A percentile compares a stretch with the other conserved stretches of the same genome.
These are phyloP conservation scores for Nicotiana undulata DNA, from an alignment of 257 asterid species.

Conservation along the genomic window DNA sequence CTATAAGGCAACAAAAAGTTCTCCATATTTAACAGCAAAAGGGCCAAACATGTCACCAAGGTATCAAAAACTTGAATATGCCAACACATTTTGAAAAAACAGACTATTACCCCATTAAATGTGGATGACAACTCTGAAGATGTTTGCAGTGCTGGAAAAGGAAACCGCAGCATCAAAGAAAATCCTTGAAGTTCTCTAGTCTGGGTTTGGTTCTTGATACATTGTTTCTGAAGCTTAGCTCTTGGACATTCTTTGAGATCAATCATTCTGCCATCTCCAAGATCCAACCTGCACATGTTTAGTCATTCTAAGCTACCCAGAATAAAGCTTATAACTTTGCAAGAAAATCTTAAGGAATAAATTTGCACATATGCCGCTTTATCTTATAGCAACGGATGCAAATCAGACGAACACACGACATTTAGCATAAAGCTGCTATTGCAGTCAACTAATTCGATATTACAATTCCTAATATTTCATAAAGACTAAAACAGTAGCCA, in stretches of 20 bases:
- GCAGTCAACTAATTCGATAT: not conserved
- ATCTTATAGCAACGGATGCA: not conserved
- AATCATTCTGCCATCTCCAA: no score
- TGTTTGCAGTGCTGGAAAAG: conserved; percentile 29
- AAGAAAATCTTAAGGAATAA: no score
- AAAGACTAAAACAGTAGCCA: no score
- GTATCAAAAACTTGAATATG: not conserved
- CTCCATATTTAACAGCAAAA: not conserved
- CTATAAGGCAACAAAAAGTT: not conserved
- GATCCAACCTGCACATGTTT: no score
- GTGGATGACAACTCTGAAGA: conserved; percentile 31
- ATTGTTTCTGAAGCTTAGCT: no score
- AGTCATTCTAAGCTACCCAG: no score
- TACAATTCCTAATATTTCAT: no score
- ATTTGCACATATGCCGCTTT: no score
- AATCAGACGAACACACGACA: not conserved
- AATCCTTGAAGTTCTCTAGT: conserved; percentile 73
- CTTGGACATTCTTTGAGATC: no score
- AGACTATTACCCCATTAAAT: conserved; percentile 48
- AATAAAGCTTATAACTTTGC: no score
- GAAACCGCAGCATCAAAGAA: conserved; percentile 42
- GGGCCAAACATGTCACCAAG: not conserved
- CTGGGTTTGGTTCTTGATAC: no score
- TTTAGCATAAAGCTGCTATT: not conserved
- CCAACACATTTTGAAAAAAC: not conserved